Base-by-base conservation (phyloP, 129 eudicot genomes). In the Lonicera japonica region DNA sequence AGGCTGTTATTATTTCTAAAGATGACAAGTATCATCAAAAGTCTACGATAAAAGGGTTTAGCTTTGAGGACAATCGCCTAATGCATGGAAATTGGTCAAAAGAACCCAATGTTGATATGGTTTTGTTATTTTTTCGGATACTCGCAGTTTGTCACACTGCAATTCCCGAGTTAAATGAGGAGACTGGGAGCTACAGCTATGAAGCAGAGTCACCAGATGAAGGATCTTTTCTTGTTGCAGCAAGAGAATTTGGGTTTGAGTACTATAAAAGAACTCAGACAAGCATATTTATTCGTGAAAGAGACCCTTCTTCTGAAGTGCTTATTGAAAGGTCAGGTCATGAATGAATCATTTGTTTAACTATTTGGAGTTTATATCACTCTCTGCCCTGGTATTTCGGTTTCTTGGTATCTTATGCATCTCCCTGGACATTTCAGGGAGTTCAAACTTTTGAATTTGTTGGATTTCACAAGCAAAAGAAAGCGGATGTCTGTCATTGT, bases 201-300 rank as follows among this genome's bases (percentile, higher is more conserved):
- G 90, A 83, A 77, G 83, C 83, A 52, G 90, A 83, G 57, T 83
- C 90, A 22, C 90, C 90, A 1, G 90, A 83, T 73, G 90, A 83
- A 70, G 81, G 78, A 34, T 75, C 90, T 36, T 76, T 83, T 77
- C 83, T 83, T 21, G 90, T 80, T 56, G 86, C 90, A 29, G 90
- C 90, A 17, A 76, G 86, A 73, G 86, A 83, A 65, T 75, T 83
- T 64, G 86, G 86, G 23, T 83, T 83, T 43, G 86, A 80, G 79
- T 83, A 75, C 58, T 76, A 64, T 56, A 73, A 70, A 65, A 76
- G 90, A 71, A 79, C 83, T 52, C 86, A 76, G 67, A 73, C 90
- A 21, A 80, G 83, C 72, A 75, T 83, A 52, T 64, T 73, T 48
- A 69, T 83, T 39, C 80, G 79, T 46, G 90, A 83, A 68, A 83